Evolutionary conservation across 176 grass and related monocot genomes (phyloP), one percentile per base, ranked within the genome.

Genomic region (Raddia distichophylla): DNA sequence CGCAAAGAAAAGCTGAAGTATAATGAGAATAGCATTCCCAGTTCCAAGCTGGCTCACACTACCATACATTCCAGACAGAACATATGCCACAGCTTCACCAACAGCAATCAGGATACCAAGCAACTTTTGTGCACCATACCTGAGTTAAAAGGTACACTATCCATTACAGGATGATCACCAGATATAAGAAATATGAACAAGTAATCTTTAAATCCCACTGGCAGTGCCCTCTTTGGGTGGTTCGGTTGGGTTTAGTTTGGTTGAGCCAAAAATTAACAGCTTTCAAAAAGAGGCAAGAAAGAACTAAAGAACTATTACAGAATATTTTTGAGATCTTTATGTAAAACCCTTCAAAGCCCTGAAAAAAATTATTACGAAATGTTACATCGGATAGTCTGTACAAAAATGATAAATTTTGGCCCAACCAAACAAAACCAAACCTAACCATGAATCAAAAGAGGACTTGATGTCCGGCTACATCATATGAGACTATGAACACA

Each of bases 1-100:
- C 73, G 92, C 95, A 87, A 98, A 95, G 84, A 94, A 98, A 69
- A 98, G 95, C 80, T 98, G 95, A 64, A 98, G 88, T 71, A 98
- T 95, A 34, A 98, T 98, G 78, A 98, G 88, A 83, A 98, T 95
- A 19, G 92, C 95, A 87, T 98, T 98, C 6, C 92, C 95, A 63
- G 95, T 94, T 70, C 95, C 92, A 75, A 98, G 92, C 68, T 98
- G 95, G 84, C 83, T 87, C n/a, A 94, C 89, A 43, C 88, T 98
- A 13, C 95, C 92, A 71, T 98, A 98, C 95, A 94, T 94, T 55
- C 95, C 95, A 82, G 95, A 98, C 14, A 98, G 82, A 72, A 98
- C 95, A 86, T 98, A 98, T 19, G 92, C 95, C 61, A 94, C 95
- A 13, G 95, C 95, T 70, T 91, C 88, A 10, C 95, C 95, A 58